A percentile compares a stretch with the other conserved stretches of the same genome.
phyloP scores from a whole-genome alignment of 2,329 filamentous ascomycete genomes.

The Phoma sp. region DNA sequence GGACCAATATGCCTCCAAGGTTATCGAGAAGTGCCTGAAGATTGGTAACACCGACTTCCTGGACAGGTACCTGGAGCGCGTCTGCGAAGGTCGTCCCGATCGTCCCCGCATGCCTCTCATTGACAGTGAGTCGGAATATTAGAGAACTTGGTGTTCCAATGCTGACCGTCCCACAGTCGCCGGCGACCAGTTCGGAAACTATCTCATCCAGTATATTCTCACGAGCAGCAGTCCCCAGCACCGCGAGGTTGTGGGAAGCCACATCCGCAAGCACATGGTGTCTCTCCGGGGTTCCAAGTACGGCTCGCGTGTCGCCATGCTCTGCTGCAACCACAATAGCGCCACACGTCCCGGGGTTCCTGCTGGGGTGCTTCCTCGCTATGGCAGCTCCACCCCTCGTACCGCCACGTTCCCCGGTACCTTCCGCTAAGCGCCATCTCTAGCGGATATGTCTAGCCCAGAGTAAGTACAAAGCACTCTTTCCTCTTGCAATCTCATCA shows the following conservation, averaged over 20 bases:
- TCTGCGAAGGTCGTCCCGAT: conserved; percentile 88
- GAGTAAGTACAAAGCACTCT: conserved; percentile 32
- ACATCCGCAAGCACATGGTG: conserved; percentile 99
- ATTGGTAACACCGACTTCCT: conserved; percentile 92
- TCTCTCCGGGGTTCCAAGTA: conserved; percentile 98
- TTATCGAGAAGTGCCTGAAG: conserved; percentile 98
- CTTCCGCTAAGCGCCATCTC: conserved; percentile 33
- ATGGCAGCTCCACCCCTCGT: conserved; percentile 36
- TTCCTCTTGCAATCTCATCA: conserved; percentile 38
- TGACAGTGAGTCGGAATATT: conserved; percentile 67
- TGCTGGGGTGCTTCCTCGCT: conserved; percentile 60
- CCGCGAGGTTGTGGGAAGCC: conserved; percentile 87
- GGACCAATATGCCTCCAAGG: conserved; percentile 98
- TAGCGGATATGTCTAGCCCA: conserved; percentile 21
- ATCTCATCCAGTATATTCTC: conserved; percentile 95
- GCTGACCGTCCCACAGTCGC: conserved; percentile 63
- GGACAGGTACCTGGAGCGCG: conserved; percentile 87
- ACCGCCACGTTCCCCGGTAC: conserved; percentile 31
- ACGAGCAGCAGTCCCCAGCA: conserved; percentile 87
- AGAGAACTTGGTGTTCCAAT: neutral
- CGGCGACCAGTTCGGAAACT: conserved; percentile 98
- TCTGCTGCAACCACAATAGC: conserved; percentile 93
- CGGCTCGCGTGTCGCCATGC: conserved; percentile 96
- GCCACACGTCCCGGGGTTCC: conserved; percentile 88
- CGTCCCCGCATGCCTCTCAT: conserved; percentile 96